Evolutionary conservation across 768 basidiomycete species (phyloP).

Genomic region (Mycena belliarum): DNA sequence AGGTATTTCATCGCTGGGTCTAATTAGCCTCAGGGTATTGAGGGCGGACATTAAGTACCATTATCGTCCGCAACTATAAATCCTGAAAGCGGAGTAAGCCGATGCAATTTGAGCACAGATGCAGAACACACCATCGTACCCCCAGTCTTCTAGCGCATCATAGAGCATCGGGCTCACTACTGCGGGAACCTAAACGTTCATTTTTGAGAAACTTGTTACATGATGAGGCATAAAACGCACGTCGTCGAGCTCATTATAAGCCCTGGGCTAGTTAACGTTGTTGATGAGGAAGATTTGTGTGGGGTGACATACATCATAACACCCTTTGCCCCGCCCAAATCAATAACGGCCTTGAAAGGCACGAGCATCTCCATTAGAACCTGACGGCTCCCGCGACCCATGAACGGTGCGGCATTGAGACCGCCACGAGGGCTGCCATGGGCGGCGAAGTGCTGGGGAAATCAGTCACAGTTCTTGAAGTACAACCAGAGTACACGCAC

Average conservation of each 20-base stretch:
- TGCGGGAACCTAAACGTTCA: constrained; percentile 25
- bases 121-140: constrained; percentile 22
- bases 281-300: neutral
- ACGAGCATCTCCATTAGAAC: constrained; percentile 27
- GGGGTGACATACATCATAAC: constrained; percentile 25
- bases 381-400: constrained; percentile 23
- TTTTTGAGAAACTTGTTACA: too few relatives aligned
- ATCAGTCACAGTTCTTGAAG: neutral
- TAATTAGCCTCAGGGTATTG: neutral
- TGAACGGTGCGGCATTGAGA: constrained; percentile 26
- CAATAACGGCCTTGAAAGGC: constrained; percentile 28
- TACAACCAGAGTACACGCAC: constrained; percentile 5
- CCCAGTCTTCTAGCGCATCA: constrained; percentile 28
- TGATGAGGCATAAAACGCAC: neutral
- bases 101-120: neutral
- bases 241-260: constrained; percentile 28
- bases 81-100: constrained; percentile 1
- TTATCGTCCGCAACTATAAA: constrained; percentile 25
- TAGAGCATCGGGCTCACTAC: constrained; percentile 26
- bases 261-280: constrained; percentile 14
- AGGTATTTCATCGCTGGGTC: constrained; percentile 18
- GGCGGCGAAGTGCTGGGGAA: constrained; percentile 26
- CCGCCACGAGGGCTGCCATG: constrained; percentile 26
- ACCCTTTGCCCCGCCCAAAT: constrained; percentile 25
- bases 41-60: constrained; percentile 7